Evolutionary conservation across 257 asterid genomes (phyloP).

Genomic region (Solanum piurae): DNA sequence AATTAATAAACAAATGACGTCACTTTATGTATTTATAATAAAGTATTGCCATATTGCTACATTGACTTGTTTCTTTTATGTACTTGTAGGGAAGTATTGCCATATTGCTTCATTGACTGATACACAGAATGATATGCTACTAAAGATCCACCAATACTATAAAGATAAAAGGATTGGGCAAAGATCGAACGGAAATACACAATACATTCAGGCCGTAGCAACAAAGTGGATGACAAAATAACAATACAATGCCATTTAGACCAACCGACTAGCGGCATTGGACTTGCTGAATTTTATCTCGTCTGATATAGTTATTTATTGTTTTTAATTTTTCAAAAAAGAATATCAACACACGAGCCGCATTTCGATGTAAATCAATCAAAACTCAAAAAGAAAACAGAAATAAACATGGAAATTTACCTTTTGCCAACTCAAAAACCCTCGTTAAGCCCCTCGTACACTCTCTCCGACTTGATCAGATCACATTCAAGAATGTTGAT

Average conservation of each 20-base stretch:
- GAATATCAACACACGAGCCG: too few relatives aligned
- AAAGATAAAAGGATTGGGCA: neutral
- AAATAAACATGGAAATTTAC: neutral
- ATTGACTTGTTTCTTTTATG: neutral
- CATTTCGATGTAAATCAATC: neutral
- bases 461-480: neutral
- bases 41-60: neutral
- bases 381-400: neutral
- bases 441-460: conserved; percentile 22
- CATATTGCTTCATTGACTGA: neutral
- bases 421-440: conserved; percentile 1
- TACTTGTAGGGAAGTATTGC: neutral
- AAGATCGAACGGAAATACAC: neutral
- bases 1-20: neutral
- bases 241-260: neutral
- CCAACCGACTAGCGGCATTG: neutral
- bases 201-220: neutral
- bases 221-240: neutral
- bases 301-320: neutral
- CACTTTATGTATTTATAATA: neutral
- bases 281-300: neutral
- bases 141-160: neutral
- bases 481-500: conserved; percentile 39
- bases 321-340: too few relatives aligned
- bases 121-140: neutral